Evolutionary conservation across 2,329 filamentous ascomycete genomes (phyloP), one percentile per base, ranked within the genome.

Genomic region (Albophoma yamanashiensis): DNA sequence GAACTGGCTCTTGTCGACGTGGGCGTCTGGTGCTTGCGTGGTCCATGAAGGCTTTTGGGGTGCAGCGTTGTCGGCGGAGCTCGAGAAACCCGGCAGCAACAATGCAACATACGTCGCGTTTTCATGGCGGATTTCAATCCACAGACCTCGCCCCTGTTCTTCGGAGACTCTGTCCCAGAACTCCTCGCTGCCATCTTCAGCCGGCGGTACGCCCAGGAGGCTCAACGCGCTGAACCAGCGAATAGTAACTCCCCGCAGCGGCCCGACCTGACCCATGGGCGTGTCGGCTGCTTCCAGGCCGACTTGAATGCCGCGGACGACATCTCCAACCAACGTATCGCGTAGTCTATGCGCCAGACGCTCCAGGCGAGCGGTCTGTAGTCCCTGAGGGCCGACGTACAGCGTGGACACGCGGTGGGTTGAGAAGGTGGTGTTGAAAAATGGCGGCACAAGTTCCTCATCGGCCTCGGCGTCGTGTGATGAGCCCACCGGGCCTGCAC

Each of bases 391-490:
- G 31, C 80, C 81, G 27, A 82, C 61, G 66, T 79, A 78, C 0
- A 86, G 72, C 1, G 82, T 81, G 0, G 82, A 84, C 3, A 78
- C 76, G 55, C 81, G 80, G 65, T 84, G 78, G 7, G 79, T 79
- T 4, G 82, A 81, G 63, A 84, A 85, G 17, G 82, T 84, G 0
- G 79, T 84, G 71, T 83, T 81, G 74, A 82, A 83, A 68, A 86
- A 80, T 2, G 76, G 76, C 31, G 75, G 72, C 27, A 66, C 62
- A 1, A 66, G 63, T 31, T 71, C 67, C 43, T 68, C 61, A 11
- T 66, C 66, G 31, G 63, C 60, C 25, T 62, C 61, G 31, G 31
- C 2, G 11, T 55, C 31, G 3, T 55, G 31, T 38, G 50, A 15
- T 8, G 31, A 15, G 50, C 20, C 50, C 22, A 22, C 36, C 20